Evolutionary conservation across 371 early-diverging fungal genomes (phyloP), one percentile per base, ranked within the genome.

Genomic region (Circinella umbellata): DNA sequence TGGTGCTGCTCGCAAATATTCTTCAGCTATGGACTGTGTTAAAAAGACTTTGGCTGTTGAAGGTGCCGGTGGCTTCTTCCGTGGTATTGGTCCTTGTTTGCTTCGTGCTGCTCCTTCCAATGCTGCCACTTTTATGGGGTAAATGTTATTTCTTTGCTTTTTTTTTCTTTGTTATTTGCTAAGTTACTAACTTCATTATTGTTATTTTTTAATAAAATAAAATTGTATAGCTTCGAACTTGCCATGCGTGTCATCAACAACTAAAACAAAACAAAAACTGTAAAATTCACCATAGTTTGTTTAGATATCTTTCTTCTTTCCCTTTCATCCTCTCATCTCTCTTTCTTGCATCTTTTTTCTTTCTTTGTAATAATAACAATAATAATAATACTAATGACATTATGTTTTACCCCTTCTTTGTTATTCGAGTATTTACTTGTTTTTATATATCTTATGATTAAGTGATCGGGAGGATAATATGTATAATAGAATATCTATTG

Each of bases 61-160:
- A 71, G 94, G 95, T 6, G 70, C 82, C 35, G 81, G 80, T 27
- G 95, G 95, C 1, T 91, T 95, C 84, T 96, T 93, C 84, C 87
- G 87, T 71, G 96, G 96, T 38, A 85, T 96, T 69, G 88, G 90
- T 0, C 92, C 95, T n/a, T 93, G 95, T 66, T 84, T 96, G 64
- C 82, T 94, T 63, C 85, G 96, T 69, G 96, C 96, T 36, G 95
- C 95, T 38, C 96, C 96, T 17, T 93, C 91, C 63, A 95, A 94
- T 66, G 95, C 94, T 4, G 92, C 88, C 20, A 94, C 94, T 34
- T 95, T 95, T 81, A 77, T 90, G 60, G 91, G 85, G 80, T 82
- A 77, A 73, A 74, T 69, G 39, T 62, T 42, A 17, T 7, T 47
- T 36, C 15, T 14, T 13, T 51, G 14, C 4, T 14, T 51, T 13